A percentile compares a stretch with the other conserved stretches of the same genome.
phyloP scores from a whole-genome alignment of 352 stramenopile genomes.

The Globisporangium camurandrum region DNA sequence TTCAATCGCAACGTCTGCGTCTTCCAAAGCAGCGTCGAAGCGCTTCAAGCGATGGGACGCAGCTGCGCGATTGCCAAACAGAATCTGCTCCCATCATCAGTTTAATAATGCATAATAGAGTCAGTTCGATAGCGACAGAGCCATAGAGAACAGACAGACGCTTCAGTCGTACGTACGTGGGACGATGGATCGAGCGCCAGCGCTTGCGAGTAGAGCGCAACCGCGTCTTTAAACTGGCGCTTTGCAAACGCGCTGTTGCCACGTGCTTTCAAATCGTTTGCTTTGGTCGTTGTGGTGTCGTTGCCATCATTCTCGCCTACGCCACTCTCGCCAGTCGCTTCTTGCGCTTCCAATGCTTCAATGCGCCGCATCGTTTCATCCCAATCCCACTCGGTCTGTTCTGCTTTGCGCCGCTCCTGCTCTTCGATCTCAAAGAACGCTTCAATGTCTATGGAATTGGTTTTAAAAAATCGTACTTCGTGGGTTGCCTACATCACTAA shows the following conservation, averaged over 20 bases:
- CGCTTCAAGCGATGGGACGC: conserved; percentile 69
- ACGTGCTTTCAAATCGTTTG: conserved; percentile 54
- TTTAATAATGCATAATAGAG: not conserved
- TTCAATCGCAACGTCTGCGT: conserved; percentile 54
- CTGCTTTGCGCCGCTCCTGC: conserved; percentile 55
- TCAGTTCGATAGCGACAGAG: not conserved
- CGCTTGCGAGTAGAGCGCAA: conserved; percentile 84
- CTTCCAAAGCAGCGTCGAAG: conserved; percentile 49
- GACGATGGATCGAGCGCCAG: conserved; percentile 68
- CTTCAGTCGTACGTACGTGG: conserved; percentile 33
- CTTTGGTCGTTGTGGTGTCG: conserved; percentile 14
- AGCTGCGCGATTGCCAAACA: conserved; percentile 78
- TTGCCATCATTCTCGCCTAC: conserved; percentile 20
- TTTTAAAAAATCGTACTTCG: no score
- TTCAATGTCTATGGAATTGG: conserved; percentile 70
- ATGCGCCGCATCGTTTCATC: conserved; percentile 84
- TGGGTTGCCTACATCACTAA: no score
- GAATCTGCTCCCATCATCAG: conserved; percentile 30
- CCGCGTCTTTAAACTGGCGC: conserved; percentile 67
- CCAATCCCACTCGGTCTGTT: conserved; percentile 59
- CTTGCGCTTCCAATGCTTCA: conserved; percentile 69
- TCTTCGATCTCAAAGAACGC: conserved; percentile 84
- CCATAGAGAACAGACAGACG: not conserved
- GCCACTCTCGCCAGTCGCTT: conserved; percentile 29
- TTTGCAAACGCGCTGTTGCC: conserved; percentile 75